Evolutionary conservation across 352 stramenopile genomes (phyloP).

Genomic region (Nothophytophthora sp.): DNA sequence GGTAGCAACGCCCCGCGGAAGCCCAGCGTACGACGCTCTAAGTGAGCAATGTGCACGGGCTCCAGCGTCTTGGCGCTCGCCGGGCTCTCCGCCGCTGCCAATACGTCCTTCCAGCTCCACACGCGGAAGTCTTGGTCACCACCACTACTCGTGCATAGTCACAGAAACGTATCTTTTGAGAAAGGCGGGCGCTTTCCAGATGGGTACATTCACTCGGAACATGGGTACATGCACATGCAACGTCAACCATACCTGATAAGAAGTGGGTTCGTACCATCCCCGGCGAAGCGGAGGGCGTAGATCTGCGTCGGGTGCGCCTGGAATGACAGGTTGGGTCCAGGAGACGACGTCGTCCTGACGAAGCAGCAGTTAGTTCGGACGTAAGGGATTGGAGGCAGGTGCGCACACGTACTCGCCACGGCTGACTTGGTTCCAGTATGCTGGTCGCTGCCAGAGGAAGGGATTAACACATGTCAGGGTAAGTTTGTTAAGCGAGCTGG

Average conservation of each 20-base stretch:
- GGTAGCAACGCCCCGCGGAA: constrained; percentile 60
- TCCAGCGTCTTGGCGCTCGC: constrained; percentile 16
- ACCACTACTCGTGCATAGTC: constrained; percentile 30
- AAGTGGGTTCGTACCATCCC: constrained; percentile 48
- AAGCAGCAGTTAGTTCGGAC: no score
- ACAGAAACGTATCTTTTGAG: constrained; percentile 6
- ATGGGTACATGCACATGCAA: constrained; percentile 1
- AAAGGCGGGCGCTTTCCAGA: not conserved
- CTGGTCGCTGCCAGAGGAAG: constrained; percentile 15
- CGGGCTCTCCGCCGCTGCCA: constrained; percentile 35
- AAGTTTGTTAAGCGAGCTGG: not conserved
- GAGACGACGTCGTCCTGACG: constrained; percentile 36
- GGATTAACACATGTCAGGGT: not conserved
- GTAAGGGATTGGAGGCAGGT: not conserved
- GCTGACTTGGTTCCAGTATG: constrained; percentile 52
- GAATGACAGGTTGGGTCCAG: constrained; percentile 57
- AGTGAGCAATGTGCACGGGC: constrained; percentile 49
- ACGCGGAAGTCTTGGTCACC: constrained; percentile 80
- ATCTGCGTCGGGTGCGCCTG: constrained; percentile 73
- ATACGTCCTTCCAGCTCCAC: constrained; percentile 74
- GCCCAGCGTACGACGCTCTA: constrained; percentile 56
- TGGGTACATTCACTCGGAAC: constrained; percentile 1
- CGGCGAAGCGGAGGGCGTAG: constrained; percentile 72
- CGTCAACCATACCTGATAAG: constrained; percentile 55
- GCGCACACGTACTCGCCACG: constrained; percentile 27